Evolutionary conservation across 2,329 filamentous ascomycete species (phyloP).

Genomic region (Colletotrichum eremochloae): DNA sequence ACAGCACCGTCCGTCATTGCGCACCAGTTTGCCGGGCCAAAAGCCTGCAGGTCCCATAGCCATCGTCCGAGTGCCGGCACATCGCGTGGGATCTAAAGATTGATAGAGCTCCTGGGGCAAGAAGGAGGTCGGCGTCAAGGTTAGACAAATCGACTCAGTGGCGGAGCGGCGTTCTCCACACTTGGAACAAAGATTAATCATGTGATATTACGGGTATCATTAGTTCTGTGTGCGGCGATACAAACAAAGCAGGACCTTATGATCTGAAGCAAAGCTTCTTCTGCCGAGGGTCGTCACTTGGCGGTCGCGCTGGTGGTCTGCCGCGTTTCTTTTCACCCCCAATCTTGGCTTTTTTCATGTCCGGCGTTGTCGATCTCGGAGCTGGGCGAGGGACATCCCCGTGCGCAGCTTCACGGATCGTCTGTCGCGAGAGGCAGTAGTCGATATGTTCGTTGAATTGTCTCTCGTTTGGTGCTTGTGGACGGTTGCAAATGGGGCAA

Average conservation of each 20-base stretch:
- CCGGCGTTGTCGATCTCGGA: constrained; percentile 48
- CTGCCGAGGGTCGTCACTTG: constrained; percentile 59
- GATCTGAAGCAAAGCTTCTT: constrained; percentile 67
- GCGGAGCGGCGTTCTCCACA: background rate
- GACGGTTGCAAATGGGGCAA: constrained; percentile 88
- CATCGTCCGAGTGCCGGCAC: background rate
- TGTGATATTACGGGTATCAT: constrained; percentile 33
- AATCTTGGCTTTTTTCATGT: constrained; percentile 53
- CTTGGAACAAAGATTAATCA: background rate
- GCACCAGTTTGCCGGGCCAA: background rate
- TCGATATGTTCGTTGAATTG: constrained; percentile 94
- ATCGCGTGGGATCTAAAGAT: background rate
- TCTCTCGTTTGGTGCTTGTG: constrained; percentile 80
- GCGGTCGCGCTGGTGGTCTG: constrained; percentile 50
- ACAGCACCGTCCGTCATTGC: background rate
- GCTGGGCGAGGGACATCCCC: constrained; percentile 53
- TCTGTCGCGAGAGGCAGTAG: constrained; percentile 85
- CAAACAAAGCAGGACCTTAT: background rate
- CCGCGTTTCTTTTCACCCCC: constrained; percentile 55
- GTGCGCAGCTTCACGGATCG: constrained; percentile 86
- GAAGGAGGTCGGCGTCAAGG: background rate
- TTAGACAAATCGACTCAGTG: background rate
- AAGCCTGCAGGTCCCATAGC: background rate
- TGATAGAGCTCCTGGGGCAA: too few relatives aligned
- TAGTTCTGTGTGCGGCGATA: constrained; percentile 3